Evolutionary conservation across 1,284 basidiomycete genomes (phyloP), one percentile per base, ranked within the genome.

Genomic region (Sporisorium exsertum): DNA sequence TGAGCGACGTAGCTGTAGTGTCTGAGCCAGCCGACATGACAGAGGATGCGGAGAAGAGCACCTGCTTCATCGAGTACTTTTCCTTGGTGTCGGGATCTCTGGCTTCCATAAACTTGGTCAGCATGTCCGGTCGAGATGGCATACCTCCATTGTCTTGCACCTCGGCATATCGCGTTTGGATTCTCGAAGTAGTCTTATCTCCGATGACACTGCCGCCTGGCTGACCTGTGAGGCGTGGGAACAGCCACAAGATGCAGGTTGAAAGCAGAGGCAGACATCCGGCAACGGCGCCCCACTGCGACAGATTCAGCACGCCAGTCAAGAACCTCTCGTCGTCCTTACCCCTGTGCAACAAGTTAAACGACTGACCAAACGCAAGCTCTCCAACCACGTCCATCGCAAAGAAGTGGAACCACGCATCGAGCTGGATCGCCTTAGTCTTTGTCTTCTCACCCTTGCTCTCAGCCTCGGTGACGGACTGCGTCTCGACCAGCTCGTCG

Each of bases 21-120:
- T 84, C 83, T 20, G 77, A 74, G 12, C 83, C 83, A 9, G 83
- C 82, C 0, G 64, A 72, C 61, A 78, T 78, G 40, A 78, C 77
- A 1, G 72, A 76, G 9, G 68, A 77, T 16, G 78, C 75, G 0
- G 64, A 59, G 26, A 65, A 66, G 24, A 77, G 70, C 3, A 76
- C 77, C 18, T 79, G 72, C 47, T 67, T 47, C 65, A 70, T 68
- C 24, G 65, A 50, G 58, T 72, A 76, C 47, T 51, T 56, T 32
- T 73, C 43, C 42, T 69, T 68, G 2, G 69, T 74, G 27, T 67
- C 71, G 5, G 77, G 77, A 20, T 81, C 67, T 40, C 67, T 54
- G 5, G 77, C 74, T 8, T 77, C 64, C 59, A 79, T 76, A 49
- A 81, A 79, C 58, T 79, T 77, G 58, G 69, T 68, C 24, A 81